Evolutionary conservation across 1,284 basidiomycete genomes (phyloP).

Genomic region (Lignosus rhinocerotis): DNA sequence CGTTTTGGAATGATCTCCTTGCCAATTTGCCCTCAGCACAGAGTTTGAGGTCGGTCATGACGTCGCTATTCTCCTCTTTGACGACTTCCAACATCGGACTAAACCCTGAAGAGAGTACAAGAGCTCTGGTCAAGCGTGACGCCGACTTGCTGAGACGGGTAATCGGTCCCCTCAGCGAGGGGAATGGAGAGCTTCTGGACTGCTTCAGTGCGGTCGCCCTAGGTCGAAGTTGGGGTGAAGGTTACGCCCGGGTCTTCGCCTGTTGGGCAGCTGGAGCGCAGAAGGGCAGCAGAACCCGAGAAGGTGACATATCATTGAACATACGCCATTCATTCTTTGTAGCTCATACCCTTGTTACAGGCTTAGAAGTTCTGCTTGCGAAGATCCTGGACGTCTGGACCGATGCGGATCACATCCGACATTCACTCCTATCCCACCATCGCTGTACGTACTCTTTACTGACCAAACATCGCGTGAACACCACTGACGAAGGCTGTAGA

Average conservation of each 20-base stretch:
- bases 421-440: conserved; percentile 70
- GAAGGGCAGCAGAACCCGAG: conserved; percentile 34
- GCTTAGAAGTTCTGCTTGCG: conserved; percentile 48
- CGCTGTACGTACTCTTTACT: conserved; percentile 49
- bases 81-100: conserved; percentile 31
- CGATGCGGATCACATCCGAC: conserved; percentile 65
- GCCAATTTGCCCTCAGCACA: conserved; percentile 51
- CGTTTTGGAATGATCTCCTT: conserved; percentile 52
- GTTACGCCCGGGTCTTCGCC: conserved; percentile 59
- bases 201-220: conserved; percentile 50
- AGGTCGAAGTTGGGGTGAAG: conserved; percentile 57
- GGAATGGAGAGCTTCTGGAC: conserved; percentile 54
- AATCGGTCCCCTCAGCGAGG: conserved; percentile 47
- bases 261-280: conserved; percentile 58
- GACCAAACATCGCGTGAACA: neutral
- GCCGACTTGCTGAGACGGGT: conserved; percentile 47
- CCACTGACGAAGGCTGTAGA: conserved; percentile 41
- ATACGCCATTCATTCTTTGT: neutral
- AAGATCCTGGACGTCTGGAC: conserved; percentile 63
- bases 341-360: conserved; percentile 32
- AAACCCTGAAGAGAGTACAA: conserved; percentile 35
- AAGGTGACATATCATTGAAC: conserved; percentile 34
- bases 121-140: conserved; percentile 52
- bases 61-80: conserved; percentile 57
- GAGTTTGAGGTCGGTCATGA: conserved; percentile 55